phyloP scores from a whole-genome alignment of 225 moss, liverwort and hornwort species.

The Rhytidiadelphus loreus region DNA sequence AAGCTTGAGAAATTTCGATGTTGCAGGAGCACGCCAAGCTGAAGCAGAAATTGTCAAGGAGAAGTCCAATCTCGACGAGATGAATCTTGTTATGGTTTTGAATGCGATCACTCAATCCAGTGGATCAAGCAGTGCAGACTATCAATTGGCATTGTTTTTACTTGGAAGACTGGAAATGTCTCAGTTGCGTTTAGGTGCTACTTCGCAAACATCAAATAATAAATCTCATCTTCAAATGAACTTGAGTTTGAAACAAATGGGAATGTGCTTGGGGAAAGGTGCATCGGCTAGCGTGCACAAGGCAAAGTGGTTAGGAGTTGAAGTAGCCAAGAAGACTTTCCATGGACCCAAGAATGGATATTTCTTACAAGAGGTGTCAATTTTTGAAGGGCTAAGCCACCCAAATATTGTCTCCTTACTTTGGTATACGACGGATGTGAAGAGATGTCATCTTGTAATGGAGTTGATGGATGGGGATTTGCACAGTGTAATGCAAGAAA shows the following conservation, averaged over 20 bases:
- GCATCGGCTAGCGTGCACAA: not conserved
- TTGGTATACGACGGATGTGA: not conserved
- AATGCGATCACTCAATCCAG: not conserved
- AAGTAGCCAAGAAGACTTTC: not conserved
- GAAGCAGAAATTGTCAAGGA: not conserved
- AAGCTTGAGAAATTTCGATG: not conserved
- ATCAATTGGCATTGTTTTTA: not conserved
- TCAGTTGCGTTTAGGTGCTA: not conserved
- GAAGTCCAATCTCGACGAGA: not conserved
- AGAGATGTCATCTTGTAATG: not conserved
- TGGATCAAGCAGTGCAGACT: not conserved
- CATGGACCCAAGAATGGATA: not conserved
- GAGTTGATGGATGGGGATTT: constrained; percentile 5
- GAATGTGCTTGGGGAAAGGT: not conserved
- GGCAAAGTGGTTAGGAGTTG: not conserved
- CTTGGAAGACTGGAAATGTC: not conserved
- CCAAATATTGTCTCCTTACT: not conserved
- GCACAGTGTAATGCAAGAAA: not conserved
- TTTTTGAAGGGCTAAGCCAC: not conserved
- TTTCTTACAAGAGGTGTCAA: not conserved
- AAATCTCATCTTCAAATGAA: not conserved
- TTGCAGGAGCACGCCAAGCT: not conserved
- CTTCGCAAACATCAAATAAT: too few relatives aligned
- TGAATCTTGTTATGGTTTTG: not conserved
- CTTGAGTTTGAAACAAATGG: not conserved